phyloP scores from a whole-genome alignment of 192 early-diverging fungal genomes.

The Globomyces pollinis-pini region DNA sequence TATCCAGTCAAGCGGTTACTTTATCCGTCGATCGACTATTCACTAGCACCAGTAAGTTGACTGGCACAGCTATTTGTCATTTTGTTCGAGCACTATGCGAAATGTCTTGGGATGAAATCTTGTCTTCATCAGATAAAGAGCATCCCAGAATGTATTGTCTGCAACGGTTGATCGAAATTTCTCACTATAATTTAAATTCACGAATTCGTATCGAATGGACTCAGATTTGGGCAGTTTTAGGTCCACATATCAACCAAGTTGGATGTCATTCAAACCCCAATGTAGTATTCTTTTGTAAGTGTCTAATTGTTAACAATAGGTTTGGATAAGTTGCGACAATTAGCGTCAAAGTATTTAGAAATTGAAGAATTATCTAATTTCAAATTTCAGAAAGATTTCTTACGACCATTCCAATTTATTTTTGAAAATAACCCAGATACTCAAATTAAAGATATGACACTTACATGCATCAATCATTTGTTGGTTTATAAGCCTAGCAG shows the following conservation, averaged over 20 bases:
- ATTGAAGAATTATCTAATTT: slow-evolving; percentile 78
- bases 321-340: slow-evolving; percentile 69
- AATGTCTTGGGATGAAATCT: slow-evolving; percentile 72
- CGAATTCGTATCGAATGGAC: slow-evolving; percentile 83
- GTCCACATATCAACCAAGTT: slow-evolving; percentile 59
- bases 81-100: slow-evolving; percentile 67
- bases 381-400: slow-evolving; percentile 80
- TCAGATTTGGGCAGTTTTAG: slow-evolving; percentile 52
- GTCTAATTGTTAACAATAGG: too few species aligned
- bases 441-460: slow-evolving; percentile 52
- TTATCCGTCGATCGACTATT: slow-evolving; percentile 67
- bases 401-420: slow-evolving; percentile 62
- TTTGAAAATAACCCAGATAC: slow-evolving; percentile 55
- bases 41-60: slow-evolving; percentile 57
- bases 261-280: slow-evolving; percentile 64
- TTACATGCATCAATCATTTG: slow-evolving; percentile 20
- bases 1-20: slow-evolving; percentile 45
- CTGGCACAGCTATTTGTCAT: slow-evolving; percentile 62
- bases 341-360: slow-evolving; percentile 74
- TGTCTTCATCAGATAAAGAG: slow-evolving; percentile 32
- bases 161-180: slow-evolving; percentile 72
- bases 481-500: slow-evolving; percentile 20
- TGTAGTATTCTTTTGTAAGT: slow-evolving; percentile 67
- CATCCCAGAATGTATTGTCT: slow-evolving; percentile 41
- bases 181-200: slow-evolving; percentile 73